These are phyloP conservation scores for Neonectria neomacrospora DNA, from an alignment of 2,329 filamentous ascomycete species.

Conservation along the genomic window DNA sequence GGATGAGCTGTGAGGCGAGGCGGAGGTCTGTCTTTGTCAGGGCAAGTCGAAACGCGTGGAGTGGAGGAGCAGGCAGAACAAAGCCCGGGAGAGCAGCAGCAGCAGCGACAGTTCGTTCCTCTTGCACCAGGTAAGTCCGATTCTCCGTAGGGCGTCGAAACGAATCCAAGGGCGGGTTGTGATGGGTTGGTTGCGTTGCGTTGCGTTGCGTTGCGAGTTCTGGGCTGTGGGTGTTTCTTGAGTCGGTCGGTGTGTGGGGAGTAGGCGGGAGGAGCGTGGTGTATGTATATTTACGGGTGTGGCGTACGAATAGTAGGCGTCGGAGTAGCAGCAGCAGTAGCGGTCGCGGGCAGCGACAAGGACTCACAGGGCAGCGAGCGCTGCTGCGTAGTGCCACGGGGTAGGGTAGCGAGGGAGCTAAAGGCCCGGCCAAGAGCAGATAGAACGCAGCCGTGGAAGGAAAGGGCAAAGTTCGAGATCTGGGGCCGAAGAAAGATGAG, in stretches of 20 bases:
- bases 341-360: slow-evolving; percentile 23
- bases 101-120: not conserved
- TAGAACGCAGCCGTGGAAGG: slow-evolving; percentile 22
- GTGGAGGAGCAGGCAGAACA: not conserved
- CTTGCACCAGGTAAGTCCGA: not conserved
- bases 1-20: not conserved
- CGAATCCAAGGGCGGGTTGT: slow-evolving; percentile 25
- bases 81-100: too few relatives aligned
- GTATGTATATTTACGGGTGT: slow-evolving; percentile 34
- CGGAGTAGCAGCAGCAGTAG: slow-evolving; percentile 27
- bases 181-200: slow-evolving; percentile 29
- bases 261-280: slow-evolving; percentile 38
- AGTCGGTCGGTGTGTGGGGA: slow-evolving; percentile 38
- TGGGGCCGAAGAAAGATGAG: slow-evolving; percentile 33
- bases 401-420: slow-evolving; percentile 6
- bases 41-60: slow-evolving; percentile 4
- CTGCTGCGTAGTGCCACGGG: not conserved
- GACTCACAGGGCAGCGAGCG: slow-evolving; percentile 7
- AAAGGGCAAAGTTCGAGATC: slow-evolving; percentile 36
- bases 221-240: slow-evolving; percentile 28
- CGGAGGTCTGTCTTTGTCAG: not conserved
- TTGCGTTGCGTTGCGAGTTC: slow-evolving; percentile 14
- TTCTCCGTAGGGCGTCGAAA: slow-evolving; percentile 6
- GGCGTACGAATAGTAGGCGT: slow-evolving; percentile 38
- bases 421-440: slow-evolving; percentile 10